Percentiles rank a stretch among this genome's conserved stretches.
Conservation (phyloP, 495 filamentous ascomycete species). For the Hyaloscypha finlandica region DNA sequence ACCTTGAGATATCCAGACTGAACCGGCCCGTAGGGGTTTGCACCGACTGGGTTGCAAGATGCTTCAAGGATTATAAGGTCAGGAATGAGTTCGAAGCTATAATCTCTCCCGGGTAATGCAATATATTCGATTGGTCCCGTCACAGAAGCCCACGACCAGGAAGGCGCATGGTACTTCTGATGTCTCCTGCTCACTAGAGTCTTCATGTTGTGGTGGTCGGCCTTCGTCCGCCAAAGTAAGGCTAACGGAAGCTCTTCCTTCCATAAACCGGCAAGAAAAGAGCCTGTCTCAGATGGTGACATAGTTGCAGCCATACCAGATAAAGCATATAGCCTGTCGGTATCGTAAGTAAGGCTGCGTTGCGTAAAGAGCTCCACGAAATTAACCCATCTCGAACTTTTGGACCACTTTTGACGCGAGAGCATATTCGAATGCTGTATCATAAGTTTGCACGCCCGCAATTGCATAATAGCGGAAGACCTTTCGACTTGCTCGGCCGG, state of each 20-base stretch:
- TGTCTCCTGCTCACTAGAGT: constrained; percentile 13
- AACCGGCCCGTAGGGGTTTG: constrained; percentile 1
- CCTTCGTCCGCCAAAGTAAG: constrained; percentile 31
- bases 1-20: constrained; percentile 7
- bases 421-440: constrained; percentile 3
- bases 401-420: background rate
- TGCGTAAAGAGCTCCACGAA: constrained; percentile 35
- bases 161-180: constrained; percentile 33
- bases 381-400: constrained; percentile 6
- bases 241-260: constrained; percentile 31
- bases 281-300: constrained; percentile 12
- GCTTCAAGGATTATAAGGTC: constrained; percentile 9
- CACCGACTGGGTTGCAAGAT: background rate
- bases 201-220: background rate
- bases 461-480: constrained; percentile 15
- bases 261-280: constrained; percentile 36
- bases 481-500: constrained; percentile 11
- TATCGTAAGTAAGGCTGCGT: constrained; percentile 33
- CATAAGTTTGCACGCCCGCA: background rate
- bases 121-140: constrained; percentile 26
- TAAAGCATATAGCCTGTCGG: constrained; percentile 40
- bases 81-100: constrained; percentile 3
- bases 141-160: constrained; percentile 44
- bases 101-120: constrained; percentile 4
- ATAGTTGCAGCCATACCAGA: constrained; percentile 35